Evolutionary conservation across 768 basidiomycete genomes (phyloP).

Genomic region (Mycena sanguinolenta): DNA sequence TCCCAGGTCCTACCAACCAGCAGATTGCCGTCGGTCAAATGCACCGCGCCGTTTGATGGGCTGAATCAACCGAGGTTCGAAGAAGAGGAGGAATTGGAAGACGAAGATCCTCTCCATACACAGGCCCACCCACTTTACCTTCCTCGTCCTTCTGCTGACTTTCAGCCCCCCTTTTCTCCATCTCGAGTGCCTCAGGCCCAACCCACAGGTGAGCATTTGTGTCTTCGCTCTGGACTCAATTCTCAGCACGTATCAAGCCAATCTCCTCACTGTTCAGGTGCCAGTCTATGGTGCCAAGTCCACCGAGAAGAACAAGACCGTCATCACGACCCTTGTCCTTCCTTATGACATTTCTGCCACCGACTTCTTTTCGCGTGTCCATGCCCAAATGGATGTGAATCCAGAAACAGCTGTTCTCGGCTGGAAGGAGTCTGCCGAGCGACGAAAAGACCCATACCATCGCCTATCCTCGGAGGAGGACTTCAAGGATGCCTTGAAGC

Average conservation of each 20-base stretch:
- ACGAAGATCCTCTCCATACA: no score
- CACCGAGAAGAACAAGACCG: conserved; percentile 5
- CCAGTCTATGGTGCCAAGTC: not conserved
- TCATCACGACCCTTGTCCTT: not conserved
- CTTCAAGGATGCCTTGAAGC: not conserved
- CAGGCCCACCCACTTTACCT: no score
- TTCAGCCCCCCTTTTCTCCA: no score
- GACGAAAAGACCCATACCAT: not conserved
- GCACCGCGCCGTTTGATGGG: not conserved
- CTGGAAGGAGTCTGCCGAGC: conserved; percentile 10
- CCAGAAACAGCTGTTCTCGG: not conserved
- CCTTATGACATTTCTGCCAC: not conserved
- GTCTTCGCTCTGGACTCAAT: not conserved
- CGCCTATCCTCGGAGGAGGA: not conserved
- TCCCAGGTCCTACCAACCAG: not conserved
- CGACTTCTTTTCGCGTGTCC: conserved; percentile 8
- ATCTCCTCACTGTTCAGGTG: not conserved
- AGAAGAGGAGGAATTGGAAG: not conserved
- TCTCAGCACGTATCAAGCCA: not conserved
- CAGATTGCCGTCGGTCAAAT: not conserved
- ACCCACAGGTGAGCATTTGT: no score
- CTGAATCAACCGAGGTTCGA: not conserved
- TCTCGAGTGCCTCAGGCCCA: no score
- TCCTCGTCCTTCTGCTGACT: no score
- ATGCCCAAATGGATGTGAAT: conserved; percentile 8